Conservation (phyloP, 1,284 basidiomycete genomes). For the Trametes polyzona region DNA sequence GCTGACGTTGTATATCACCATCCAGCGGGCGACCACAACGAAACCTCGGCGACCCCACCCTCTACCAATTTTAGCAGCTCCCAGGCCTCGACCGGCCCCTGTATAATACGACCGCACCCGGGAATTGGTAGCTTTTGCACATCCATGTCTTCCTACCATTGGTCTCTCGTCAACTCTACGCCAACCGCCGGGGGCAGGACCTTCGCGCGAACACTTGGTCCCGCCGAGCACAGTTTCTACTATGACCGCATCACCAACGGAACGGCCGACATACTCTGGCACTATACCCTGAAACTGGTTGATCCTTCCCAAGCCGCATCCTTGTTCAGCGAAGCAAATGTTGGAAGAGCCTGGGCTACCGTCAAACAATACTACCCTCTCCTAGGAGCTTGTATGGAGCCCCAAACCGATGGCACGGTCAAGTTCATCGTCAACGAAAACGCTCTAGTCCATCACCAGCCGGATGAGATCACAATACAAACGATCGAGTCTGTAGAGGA, state of each 20-base stretch:
- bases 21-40: too few species aligned
- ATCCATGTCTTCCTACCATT: slow-evolving; percentile 5
- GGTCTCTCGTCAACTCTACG: slow-evolving; percentile 9
- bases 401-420: slow-evolving; percentile 32
- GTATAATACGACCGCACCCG: background rate
- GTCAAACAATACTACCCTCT: slow-evolving; percentile 53
- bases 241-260: slow-evolving; percentile 48
- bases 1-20: too few species aligned
- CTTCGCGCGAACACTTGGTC: slow-evolving; percentile 42
- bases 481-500: slow-evolving; percentile 38
- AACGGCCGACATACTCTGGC: slow-evolving; percentile 48
- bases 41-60: too few species aligned
- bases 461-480: slow-evolving; percentile 42
- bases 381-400: slow-evolving; percentile 45
- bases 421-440: slow-evolving; percentile 46
- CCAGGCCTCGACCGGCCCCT: too few species aligned
- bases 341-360: slow-evolving; percentile 45
- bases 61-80: too few species aligned
- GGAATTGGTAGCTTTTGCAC: background rate
- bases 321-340: slow-evolving; percentile 35
- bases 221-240: slow-evolving; percentile 48
- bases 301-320: slow-evolving; percentile 18
- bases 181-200: slow-evolving; percentile 15
- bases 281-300: slow-evolving; percentile 38
- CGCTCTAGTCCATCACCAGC: slow-evolving; percentile 32